Percentiles rank a stretch among this genome's conserved stretches.
These are phyloP conservation scores for Aspergillus sp. DNA, from an alignment of 2,329 filamentous ascomycete species.

Conservation along the genomic window DNA sequence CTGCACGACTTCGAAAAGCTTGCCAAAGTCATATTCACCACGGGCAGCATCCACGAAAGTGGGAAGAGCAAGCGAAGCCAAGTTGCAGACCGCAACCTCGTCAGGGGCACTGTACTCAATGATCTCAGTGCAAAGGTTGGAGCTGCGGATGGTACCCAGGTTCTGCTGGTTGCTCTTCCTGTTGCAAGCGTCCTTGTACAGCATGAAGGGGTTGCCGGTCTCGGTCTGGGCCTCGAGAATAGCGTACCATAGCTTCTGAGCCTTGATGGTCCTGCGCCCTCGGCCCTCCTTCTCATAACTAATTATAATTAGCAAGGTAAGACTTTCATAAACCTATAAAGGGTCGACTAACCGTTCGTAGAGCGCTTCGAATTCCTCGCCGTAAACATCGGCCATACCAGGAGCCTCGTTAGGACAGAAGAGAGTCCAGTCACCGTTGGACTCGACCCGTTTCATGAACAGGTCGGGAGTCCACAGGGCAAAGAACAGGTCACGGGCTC, in stretches of 20 bases:
- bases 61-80: slow-evolving; percentile 87
- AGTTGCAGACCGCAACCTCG: slow-evolving; percentile 96
- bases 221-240: slow-evolving; percentile 97
- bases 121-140: slow-evolving; percentile 98
- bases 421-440: slow-evolving; percentile 92
- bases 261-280: slow-evolving; percentile 85
- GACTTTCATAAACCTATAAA: background rate
- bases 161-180: slow-evolving; percentile 99
- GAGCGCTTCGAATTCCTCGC: slow-evolving; percentile 90
- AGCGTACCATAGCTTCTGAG: slow-evolving; percentile 98
- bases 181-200: slow-evolving; percentile 98
- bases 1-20: slow-evolving; percentile 88
- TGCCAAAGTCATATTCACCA: slow-evolving; percentile 87
- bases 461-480: slow-evolving; percentile 97
- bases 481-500: slow-evolving; percentile 94
- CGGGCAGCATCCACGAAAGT: slow-evolving; percentile 81
- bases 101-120: slow-evolving; percentile 95
- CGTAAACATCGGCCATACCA: slow-evolving; percentile 91
- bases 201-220: slow-evolving; percentile 98
- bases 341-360: slow-evolving; percentile 54
- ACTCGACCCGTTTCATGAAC: slow-evolving; percentile 99
- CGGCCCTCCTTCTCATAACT: slow-evolving; percentile 82
- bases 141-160: slow-evolving; percentile 94
- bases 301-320: slow-evolving; percentile 6
- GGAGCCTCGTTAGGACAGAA: slow-evolving; percentile 98